Evolutionary conservation across 2,329 filamentous ascomycete species (phyloP), one percentile per base, ranked within the genome.

Genomic region (Monosporascus cannonballus): DNA sequence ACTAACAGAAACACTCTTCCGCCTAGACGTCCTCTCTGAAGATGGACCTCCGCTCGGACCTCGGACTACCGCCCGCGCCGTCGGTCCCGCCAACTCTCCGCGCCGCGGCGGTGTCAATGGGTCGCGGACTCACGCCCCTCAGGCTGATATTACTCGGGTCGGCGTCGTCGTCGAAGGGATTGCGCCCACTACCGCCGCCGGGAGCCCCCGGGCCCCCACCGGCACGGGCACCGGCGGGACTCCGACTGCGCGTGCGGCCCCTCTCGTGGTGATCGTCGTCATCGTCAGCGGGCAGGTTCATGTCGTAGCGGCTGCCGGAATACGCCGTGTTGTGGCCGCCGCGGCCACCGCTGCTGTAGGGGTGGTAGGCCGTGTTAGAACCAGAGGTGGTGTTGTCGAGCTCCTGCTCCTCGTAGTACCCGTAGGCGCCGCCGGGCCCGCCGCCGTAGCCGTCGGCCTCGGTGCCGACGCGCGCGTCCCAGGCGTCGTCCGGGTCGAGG

Each of bases 401-500:
- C 69, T 91, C 88, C 64, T 88, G 83, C 71, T 90, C 87, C 67
- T 93, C 89, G 64, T 89, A 86, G 69, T 89, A 89, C 30, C 30
- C 39, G 39, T 42, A 42, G 11, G 22, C 42, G 3, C 41, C 20
- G 39, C 78, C 79, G 22, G 75, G 75, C 2, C 74, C 72, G 2
- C 80, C 81, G 66, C 85, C 84, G 14, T 71, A 51, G 9, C 27
- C 73, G 64, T 87, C 84, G 18, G 85, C 82, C 68, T 92, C 89
- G 61, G 84, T 78, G 53, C 87, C 88, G 4, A 95, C 89, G 54
- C 88, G 77, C 57, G 88, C 73, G 71, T 94, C 89, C 90, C 90
- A 96, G 2, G 89, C 89, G 64, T 92, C 89, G 66, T 95, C 90
- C 1, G 88, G 88, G 64, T 94, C 90, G 46, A 90, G 78, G 4